These are phyloP conservation scores for Lachnellula willkommii DNA, from an alignment of 2,329 filamentous ascomycete genomes.

Conservation along the genomic window DNA sequence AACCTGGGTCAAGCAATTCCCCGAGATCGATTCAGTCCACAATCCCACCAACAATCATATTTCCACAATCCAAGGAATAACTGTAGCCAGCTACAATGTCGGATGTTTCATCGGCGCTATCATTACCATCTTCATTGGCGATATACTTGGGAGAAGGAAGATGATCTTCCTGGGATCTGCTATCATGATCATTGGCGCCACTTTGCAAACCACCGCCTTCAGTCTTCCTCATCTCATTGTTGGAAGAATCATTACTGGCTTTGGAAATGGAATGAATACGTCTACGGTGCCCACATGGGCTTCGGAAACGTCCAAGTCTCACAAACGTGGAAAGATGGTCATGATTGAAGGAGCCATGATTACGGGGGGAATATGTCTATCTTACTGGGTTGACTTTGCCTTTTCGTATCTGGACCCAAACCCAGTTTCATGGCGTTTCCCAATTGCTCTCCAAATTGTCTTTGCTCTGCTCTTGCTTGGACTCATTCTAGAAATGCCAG, in stretches of 20 bases:
- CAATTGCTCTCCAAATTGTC: conserved; percentile 51
- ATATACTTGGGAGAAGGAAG: conserved; percentile 50
- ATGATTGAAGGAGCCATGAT: conserved; percentile 57
- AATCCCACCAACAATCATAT: conserved; percentile 19
- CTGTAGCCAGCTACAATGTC: conserved; percentile 53
- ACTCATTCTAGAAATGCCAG: conserved; percentile 48
- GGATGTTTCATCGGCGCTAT: conserved; percentile 52
- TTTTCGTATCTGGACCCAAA: conserved; percentile 45
- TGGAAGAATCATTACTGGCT: conserved; percentile 44
- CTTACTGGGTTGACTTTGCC: conserved; percentile 57
- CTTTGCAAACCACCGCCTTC: conserved; percentile 36
- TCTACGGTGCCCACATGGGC: conserved; percentile 54
- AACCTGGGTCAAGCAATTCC: conserved; percentile 49
- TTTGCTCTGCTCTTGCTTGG: conserved; percentile 55
- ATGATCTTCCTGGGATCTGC: conserved; percentile 53
- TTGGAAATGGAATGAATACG: conserved; percentile 47
- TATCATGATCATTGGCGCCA: conserved; percentile 54
- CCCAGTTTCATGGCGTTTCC: conserved; percentile 54
- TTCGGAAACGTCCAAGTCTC: conserved; percentile 51
- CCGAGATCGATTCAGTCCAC: conserved; percentile 44
- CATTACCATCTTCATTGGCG: conserved; percentile 45
- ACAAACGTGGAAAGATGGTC: conserved; percentile 55
- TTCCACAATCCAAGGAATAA: conserved; percentile 39
- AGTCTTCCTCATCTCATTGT: conserved; percentile 50
- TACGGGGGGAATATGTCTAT: conserved; percentile 51